Conservation (phyloP, 2,329 filamentous ascomycete species). For the Cercospora zeina region DNA sequence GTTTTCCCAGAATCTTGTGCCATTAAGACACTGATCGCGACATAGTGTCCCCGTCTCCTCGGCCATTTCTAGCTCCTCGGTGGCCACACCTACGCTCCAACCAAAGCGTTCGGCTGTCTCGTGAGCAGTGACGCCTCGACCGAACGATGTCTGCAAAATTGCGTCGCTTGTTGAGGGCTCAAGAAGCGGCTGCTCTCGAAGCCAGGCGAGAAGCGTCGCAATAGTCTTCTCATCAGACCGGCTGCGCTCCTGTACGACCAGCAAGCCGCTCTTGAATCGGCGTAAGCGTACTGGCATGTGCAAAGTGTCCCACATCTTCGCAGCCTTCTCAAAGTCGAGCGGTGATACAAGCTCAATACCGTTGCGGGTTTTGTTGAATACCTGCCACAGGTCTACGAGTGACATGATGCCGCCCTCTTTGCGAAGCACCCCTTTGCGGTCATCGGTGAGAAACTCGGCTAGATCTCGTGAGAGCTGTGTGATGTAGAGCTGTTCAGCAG, state of each 20-base stretch:
- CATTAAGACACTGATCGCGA: constrained; percentile 88
- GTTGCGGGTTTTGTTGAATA: constrained; percentile 89
- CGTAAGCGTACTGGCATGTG: constrained; percentile 82
- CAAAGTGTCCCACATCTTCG: constrained; percentile 81
- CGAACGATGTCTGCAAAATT: constrained; percentile 72
- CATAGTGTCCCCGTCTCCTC: constrained; percentile 86
- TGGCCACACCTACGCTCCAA: constrained; percentile 95
- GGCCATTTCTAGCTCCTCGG: constrained; percentile 95
- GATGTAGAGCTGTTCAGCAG: constrained; percentile 80
- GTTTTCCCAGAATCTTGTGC: constrained; percentile 92
- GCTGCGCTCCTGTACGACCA: constrained; percentile 86
- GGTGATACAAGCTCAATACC: constrained; percentile 94
- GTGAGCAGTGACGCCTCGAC: constrained; percentile 83
- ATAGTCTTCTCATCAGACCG: constrained; percentile 90
- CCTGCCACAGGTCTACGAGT: constrained; percentile 86
- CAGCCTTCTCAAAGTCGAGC: constrained; percentile 86
- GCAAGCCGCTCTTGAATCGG: constrained; percentile 88
- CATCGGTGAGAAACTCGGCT: constrained; percentile 86
- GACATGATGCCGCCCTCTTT: constrained; percentile 85
- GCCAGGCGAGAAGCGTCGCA: constrained; percentile 71
- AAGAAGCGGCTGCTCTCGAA: constrained; percentile 55
- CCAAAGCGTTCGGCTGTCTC: constrained; percentile 87
- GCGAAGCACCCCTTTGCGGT: constrained; percentile 72
- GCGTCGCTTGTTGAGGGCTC: constrained; percentile 58
- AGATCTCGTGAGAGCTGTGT: constrained; percentile 82